These are phyloP conservation scores for Crithidia bombi DNA, from an alignment of 208 protist species.

Conservation along the genomic window DNA sequence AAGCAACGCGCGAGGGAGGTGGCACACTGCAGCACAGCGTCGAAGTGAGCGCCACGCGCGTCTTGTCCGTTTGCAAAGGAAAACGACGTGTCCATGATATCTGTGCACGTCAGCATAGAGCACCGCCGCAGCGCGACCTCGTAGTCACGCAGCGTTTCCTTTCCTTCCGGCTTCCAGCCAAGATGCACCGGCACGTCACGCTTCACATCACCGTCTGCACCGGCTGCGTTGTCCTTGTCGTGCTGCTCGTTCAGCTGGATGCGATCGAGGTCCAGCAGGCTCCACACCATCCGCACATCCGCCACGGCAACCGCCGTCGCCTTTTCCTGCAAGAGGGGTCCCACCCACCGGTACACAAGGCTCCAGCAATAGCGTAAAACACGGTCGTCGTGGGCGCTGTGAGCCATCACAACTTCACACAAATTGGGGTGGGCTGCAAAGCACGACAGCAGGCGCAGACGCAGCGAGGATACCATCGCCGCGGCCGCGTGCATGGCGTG, in stretches of 20 bases:
- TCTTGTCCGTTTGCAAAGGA: background rate
- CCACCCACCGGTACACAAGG: constrained; percentile 44
- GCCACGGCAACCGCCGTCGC: constrained; percentile 41
- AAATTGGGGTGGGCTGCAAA: constrained; percentile 50
- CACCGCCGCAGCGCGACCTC: constrained; percentile 26
- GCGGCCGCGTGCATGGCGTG: constrained; percentile 55
- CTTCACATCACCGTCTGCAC: background rate
- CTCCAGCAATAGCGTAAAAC: constrained; percentile 59
- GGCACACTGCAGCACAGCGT: background rate
- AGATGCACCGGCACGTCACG: background rate
- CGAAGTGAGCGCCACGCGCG: background rate
- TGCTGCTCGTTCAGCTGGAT: background rate
- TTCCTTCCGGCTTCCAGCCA: constrained; percentile 4
- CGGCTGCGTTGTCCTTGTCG: background rate
- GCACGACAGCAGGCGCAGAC: constrained; percentile 66
- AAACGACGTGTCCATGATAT: constrained; percentile 5
- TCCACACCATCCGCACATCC: constrained; percentile 32
- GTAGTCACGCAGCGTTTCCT: constrained; percentile 31
- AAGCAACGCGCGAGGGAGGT: background rate
- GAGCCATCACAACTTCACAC: constrained; percentile 38
- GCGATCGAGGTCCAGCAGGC: constrained; percentile 21
- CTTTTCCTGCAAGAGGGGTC: constrained; percentile 48
- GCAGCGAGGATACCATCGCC: constrained; percentile 69
- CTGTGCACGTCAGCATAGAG: background rate
- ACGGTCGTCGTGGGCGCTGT: constrained; percentile 24